Percentiles rank a stretch among this genome's conserved stretches.
Evolutionary conservation across 345 rosid genomes (phyloP).

Genomic region (Hibiscus mutabilis): DNA sequence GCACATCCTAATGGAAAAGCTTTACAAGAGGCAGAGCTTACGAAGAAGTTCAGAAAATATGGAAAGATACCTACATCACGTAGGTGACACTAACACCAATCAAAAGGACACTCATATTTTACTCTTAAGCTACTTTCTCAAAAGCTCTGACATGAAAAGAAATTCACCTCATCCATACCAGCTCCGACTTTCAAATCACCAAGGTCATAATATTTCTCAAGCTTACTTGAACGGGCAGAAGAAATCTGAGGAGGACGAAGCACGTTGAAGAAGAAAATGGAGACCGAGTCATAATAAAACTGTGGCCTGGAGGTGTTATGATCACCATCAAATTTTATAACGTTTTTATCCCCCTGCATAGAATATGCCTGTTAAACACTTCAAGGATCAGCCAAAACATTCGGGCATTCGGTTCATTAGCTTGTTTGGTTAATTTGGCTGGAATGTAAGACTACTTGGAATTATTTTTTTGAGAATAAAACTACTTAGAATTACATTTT

Average conservation of each 20-base stretch:
- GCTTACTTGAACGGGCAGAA: constrained; percentile 45
- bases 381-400: constrained; percentile 7
- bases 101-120: not conserved
- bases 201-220: constrained; percentile 74
- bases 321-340: constrained; percentile 92
- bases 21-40: not conserved
- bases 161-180: constrained; percentile 70
- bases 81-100: not conserved
- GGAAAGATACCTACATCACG: not conserved
- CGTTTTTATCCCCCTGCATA: constrained; percentile 87
- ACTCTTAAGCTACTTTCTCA: constrained; percentile 3
- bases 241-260: constrained; percentile 77
- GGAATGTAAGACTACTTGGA: no score
- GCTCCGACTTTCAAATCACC: constrained; percentile 48
- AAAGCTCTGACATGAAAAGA: constrained; percentile 15
- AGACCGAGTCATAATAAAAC: constrained; percentile 84
- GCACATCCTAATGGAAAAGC: not conserved
- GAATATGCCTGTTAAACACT: not conserved
- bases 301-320: constrained; percentile 94
- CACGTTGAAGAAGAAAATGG: constrained; percentile 83
- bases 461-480: no score
- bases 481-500: no score
- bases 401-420: no score
- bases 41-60: not conserved
- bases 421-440: no score